These are phyloP conservation scores for Lunasporangiospora selenospora DNA, from an alignment of 192 early-diverging fungal species.

Conservation along the genomic window DNA sequence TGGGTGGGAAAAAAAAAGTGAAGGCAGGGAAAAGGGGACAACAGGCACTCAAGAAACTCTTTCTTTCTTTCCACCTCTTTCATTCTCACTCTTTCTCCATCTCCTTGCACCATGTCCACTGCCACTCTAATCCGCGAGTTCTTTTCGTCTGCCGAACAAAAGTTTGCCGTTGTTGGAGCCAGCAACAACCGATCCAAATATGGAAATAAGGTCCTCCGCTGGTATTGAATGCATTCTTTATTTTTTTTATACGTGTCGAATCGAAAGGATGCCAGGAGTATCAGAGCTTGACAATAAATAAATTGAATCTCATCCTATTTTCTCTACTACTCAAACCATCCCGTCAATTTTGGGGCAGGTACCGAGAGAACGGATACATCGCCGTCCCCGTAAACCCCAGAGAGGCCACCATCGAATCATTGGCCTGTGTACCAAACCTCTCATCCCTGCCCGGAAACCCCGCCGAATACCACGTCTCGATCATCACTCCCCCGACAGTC, in stretches of 20 bases:
- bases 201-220: slow-evolving; percentile 85
- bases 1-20: no score
- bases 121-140: slow-evolving; percentile 51
- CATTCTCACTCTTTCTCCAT: background rate
- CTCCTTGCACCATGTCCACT: slow-evolving; percentile 4
- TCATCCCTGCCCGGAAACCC: slow-evolving; percentile 52
- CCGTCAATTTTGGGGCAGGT: no score
- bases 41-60: no score
- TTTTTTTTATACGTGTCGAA: no score
- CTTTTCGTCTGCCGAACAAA: slow-evolving; percentile 55
- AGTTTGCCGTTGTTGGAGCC: slow-evolving; percentile 83
- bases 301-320: no score
- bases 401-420: slow-evolving; percentile 47
- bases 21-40: no score
- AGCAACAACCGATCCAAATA: slow-evolving; percentile 74
- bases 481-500: slow-evolving; percentile 76
- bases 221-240: slow-evolving; percentile 55
- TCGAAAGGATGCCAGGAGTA: no score
- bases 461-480: slow-evolving; percentile 59
- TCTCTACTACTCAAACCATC: no score
- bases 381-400: slow-evolving; percentile 37
- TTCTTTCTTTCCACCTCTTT: background rate
- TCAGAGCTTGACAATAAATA: no score
- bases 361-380: slow-evolving; percentile 31
- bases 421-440: slow-evolving; percentile 38